phyloP scores from a whole-genome alignment of 2,329 filamentous ascomycete species.

The Aspergillus pseudotamarii region DNA sequence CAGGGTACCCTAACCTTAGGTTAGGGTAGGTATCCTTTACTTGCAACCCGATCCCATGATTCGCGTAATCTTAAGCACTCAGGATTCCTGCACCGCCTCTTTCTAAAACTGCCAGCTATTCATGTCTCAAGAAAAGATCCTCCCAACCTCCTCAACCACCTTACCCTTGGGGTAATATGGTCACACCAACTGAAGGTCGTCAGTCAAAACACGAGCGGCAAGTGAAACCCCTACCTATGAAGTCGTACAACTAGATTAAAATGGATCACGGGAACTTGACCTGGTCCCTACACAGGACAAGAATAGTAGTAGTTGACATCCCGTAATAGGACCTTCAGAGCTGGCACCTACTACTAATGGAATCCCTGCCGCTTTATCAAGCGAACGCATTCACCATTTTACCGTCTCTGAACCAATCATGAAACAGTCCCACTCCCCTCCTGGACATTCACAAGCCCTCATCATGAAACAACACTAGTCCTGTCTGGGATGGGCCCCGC shows the following conservation, averaged over 20 bases:
- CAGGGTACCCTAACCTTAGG: not conserved
- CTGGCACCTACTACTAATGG: not conserved
- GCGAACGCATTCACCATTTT: not conserved
- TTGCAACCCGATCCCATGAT: not conserved
- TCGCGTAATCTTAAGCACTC: conserved; percentile 1
- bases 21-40: not conserved
- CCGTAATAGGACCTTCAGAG: not conserved
- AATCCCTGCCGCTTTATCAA: conserved; percentile 1
- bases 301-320: not conserved
- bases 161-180: not conserved
- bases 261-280: conserved; percentile 14
- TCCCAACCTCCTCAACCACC: not conserved
- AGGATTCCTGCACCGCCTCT: conserved; percentile 8
- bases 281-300: not conserved
- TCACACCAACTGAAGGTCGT: not conserved
- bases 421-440: conserved; percentile 6
- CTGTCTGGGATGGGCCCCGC: conserved; percentile 14
- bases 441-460: conserved; percentile 12
- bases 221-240: conserved; percentile 8
- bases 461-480: conserved; percentile 24
- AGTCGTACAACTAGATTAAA: conserved; percentile 16
- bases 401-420: conserved; percentile 7
- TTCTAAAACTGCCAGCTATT: conserved; percentile 3
- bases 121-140: not conserved
- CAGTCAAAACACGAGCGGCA: not conserved